Percentiles rank a stretch among this genome's conserved stretches.
phyloP scores from a whole-genome alignment of 306 rosid species.

The Crotalaria pallida region DNA sequence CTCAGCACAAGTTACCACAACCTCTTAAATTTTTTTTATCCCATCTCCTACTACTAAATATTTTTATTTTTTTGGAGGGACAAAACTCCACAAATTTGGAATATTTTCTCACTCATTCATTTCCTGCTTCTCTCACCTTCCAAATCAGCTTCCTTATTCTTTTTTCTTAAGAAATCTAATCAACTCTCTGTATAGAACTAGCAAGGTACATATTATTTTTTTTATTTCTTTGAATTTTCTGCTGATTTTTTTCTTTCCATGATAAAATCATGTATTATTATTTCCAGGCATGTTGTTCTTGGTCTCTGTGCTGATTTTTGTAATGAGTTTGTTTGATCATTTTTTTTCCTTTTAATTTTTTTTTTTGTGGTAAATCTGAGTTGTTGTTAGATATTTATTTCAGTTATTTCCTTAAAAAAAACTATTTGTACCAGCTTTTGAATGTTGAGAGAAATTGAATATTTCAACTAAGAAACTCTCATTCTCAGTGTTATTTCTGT shows the following conservation, averaged over 20 bases:
- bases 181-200: not conserved
- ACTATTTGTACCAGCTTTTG: not conserved
- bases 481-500: slow-evolving; percentile 9
- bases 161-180: not conserved
- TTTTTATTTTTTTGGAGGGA: too few species aligned
- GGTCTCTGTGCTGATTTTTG: not conserved
- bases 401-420: not conserved
- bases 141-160: not conserved
- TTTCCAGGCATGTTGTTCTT: not conserved
- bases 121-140: not conserved
- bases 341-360: not conserved
- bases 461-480: not conserved
- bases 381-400: slow-evolving; percentile 10
- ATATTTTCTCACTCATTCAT: not conserved
- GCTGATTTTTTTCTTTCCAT: not conserved
- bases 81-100: not conserved
- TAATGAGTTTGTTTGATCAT: not conserved
- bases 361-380: slow-evolving; percentile 22
- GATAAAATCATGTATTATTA: not conserved
- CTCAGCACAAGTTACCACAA: slow-evolving; percentile 21
- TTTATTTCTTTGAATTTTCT: not conserved
- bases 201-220: slow-evolving; percentile 22
- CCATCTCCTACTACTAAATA: too few species aligned
- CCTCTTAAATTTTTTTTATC: slow-evolving; percentile 21
- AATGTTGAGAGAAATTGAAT: not conserved